Evolutionary conservation across 345 rosid species (phyloP), one percentile per base, ranked within the genome.

Genomic region (Acer campestre): DNA sequence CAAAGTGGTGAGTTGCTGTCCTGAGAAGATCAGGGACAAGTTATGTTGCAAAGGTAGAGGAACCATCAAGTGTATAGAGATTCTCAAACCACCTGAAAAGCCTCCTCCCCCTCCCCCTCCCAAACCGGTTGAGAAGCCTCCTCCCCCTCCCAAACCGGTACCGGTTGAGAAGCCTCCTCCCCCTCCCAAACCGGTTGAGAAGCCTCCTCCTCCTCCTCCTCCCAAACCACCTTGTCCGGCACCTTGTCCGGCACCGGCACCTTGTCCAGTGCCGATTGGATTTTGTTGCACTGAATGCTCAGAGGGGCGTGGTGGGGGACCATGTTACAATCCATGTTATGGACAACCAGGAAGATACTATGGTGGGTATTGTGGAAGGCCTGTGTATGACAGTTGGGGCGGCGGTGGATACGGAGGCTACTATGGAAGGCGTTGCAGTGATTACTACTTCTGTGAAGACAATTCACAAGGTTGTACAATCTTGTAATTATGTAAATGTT

Each of bases 1-100:
- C 82, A 95, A 84, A 7, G 97, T 95, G 31, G 90, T 86, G 17
- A 90, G 97, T 71, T 90, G 98, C 79, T 83, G 85, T 67, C 98
- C 98, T 3, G 98, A 95, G 65, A 89, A 78, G 81, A 84, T 91
- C 14, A 84, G 81, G 82, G 83, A 85, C 75, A 89, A 89, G 77
- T 75, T 92, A 16, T 83, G 87, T 61, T 77, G 83, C 80, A 88
- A 85, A 78, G 95, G 91, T 2, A 90, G 89, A n/a, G 84, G 85
- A 12, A 64, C 85, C 4, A 83, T 92, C 56, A 82, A 87, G 75
- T 82, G 93, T 68, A 87, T 92, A 16, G 87, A 83, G 78, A 86
- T 90, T 78, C 76, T 65, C 12, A 77, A 80, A 59, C 87, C 77
- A 53, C 87, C n/a, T n/a, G n/a, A n/a, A n/a, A n/a, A n/a, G n/a